Base-by-base conservation (phyloP, 768 basidiomycete genomes). In the Epithele typhae region DNA sequence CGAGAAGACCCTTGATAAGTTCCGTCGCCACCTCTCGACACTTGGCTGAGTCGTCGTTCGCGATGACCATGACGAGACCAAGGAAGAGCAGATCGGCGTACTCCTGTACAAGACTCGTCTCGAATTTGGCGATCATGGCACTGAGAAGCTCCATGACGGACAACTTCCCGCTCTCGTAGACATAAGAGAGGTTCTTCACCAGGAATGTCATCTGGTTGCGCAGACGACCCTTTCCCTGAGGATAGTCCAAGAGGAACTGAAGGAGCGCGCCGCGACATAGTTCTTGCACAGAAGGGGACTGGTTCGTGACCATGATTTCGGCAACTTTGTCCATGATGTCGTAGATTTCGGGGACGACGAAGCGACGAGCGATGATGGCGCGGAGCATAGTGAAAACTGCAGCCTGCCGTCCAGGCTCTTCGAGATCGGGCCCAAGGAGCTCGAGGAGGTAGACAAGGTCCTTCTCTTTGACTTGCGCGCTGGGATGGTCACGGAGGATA, bases 181-280 rank as follows among this genome's bases (percentile, higher is more conserved):
- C 77, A 60, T 97, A 99, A 2, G 89, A 84, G 30, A 97, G 68
- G 61, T 98, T 98, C 60, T 87, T 89, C 18, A 91, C 90, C 25
- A 99, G 74, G 70, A 96, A 96, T 0, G 83, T 76, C 80, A 99
- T 89, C 53, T 89, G 87, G 30, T 82, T 85, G 32, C 81, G 84
- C 7, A 99, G 74, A 11, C 95, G 82, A 1, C 90, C 91, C 55
- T 90, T 87, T 7, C 95, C 94, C 64, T 98, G 95, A 3, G 95
- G 95, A 60, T 98, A 99, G 57, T 99, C 95, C 9, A 98, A 79
- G 39, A 98, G 71, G 75, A 99, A 99, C 59, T 94, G 92, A 32
- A 98, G 79, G 21, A 95, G 74, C 24, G 92, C 79, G 37, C 84
- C 81, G 17, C 96, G 84, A 49, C 91, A 95, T 8, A 89, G 79